phyloP scores from a whole-genome alignment of 768 basidiomycete genomes.

The Lactarius sp. region DNA sequence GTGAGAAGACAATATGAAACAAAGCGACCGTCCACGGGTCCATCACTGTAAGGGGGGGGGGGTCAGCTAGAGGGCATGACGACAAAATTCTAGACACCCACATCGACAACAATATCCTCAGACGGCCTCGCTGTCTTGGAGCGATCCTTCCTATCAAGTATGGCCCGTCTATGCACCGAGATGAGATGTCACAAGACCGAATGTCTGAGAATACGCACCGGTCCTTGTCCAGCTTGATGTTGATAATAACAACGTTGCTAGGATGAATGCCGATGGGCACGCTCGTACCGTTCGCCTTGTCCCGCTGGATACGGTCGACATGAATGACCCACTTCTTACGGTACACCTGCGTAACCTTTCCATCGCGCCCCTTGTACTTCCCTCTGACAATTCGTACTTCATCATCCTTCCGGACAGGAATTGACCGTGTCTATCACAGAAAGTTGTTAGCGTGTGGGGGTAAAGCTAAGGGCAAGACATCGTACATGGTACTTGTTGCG shows the following conservation, averaged over 20 bases:
- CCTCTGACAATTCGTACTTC: constrained; percentile 96
- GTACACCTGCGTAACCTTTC: constrained; percentile 96
- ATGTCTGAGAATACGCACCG: constrained; percentile 38
- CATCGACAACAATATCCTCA: constrained; percentile 73
- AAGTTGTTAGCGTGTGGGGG: constrained; percentile 8
- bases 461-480: not conserved
- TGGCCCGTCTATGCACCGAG: constrained; percentile 56
- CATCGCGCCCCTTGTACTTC: constrained; percentile 98
- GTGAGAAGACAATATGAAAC: constrained; percentile 29
- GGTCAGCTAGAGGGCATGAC: constrained; percentile 23
- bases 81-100: constrained; percentile 38
- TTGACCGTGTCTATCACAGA: constrained; percentile 65
- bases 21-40: constrained; percentile 27
- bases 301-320: constrained; percentile 95
- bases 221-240: constrained; percentile 91
- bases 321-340: constrained; percentile 99
- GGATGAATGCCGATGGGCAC: constrained; percentile 94
- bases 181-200: constrained; percentile 10
- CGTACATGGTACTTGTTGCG: constrained; percentile 86
- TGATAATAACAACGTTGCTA: constrained; percentile 92
- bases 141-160: constrained; percentile 81
- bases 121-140: constrained; percentile 50
- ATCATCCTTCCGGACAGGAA: constrained; percentile 97
- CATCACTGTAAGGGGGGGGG: constrained; percentile 36
- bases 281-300: constrained; percentile 95